Evolutionary conservation across 2,329 filamentous ascomycete species (phyloP), one percentile per base, ranked within the genome.

Genomic region (Botrytis aclada): DNA sequence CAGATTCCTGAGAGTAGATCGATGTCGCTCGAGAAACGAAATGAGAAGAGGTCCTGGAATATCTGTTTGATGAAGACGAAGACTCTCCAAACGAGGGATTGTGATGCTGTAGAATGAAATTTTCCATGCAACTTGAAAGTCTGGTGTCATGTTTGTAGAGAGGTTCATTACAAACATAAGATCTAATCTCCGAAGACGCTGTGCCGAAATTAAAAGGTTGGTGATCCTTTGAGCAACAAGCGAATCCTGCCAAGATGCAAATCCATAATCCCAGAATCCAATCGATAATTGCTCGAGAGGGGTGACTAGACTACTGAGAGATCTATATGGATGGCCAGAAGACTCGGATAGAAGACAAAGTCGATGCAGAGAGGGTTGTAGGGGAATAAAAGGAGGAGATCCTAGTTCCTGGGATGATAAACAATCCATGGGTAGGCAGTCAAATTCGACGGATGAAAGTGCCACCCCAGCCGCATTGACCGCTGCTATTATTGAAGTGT

Each of bases 121-220:
- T 51, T 56, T 56, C 71, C 71, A 72, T 3, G 71, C 43, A 9
- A 29, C n/a, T 12, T 72, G 64, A 16, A 72, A 72, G 22, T 72
- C 71, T 4, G 71, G 41, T 4, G 71, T 70, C 65, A 63, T 63
- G 5, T 54, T 72, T 3, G 70, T 69, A n/a, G 70, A 54, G 12
- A 72, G 41, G 29, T 70, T 72, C 71, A 72, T 72, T 0, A 62
- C 65, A 25, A 72, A 72, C 71, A 72, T 72, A 9, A 72, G 34
- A 22, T 72, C 71, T 14, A 72, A 8, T 12, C 65, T 72, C 6
- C 43, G 64, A 32, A 72, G 34, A 29, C 60, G 54, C 5, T 32
- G 22, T 16, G 64, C 41, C 10, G 54, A 41, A 18, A 45, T 8
- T 18, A 72, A 29, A 61, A 72, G 41, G 8, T 58, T 39, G 0